Evolutionary conservation across 305 asterid genomes (phyloP), one percentile per base, ranked within the genome.

Genomic region (Plantago coronopus): DNA sequence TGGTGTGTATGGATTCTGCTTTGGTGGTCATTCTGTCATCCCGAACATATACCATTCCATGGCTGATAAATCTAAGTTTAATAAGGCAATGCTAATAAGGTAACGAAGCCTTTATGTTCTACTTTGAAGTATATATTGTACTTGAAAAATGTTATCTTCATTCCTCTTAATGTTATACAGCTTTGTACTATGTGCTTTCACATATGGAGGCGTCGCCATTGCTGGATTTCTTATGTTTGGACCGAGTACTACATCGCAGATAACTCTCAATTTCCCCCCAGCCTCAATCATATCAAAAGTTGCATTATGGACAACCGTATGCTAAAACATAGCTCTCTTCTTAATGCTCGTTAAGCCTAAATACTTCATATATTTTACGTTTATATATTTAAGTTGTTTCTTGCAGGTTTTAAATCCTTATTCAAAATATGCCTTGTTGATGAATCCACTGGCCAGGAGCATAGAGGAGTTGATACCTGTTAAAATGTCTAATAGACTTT

Each of bases 181-280:
- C 68, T 87, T 90, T 69, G 10, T 80, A 25, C 50, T 85, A 56
- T 91, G 96, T 13, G 75, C 79, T 40, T 17, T 65, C 43, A 63
- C 86, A 40, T 88, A 91, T 47, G 95, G 95, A 18, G 69, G 88
- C 17, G 83, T 83, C 62, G 98, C 98, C 31, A 67, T 79, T n/a
- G 47, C 86, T 84, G 98, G 98, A 68, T 88, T 74, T 78, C 95
- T 86, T 29, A 83, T 91, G 95, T 91, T 86, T 78, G 98, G 98
- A 67, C 83, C 63, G 73, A 64, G 53, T 56, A 74, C 81, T 10
- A 13, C 60, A 68, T 82, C 88, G 34, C 88, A 82, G 75, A 72
- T 82, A 27, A 82, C 88, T 54, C 69, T 82, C 65, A 82, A 79
- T 66, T 17, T 79, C 68, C 85, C 88, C 7, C 40, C 68, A 17